phyloP scores from a whole-genome alignment of 495 filamentous ascomycete genomes.

The Penicillium taxi region DNA sequence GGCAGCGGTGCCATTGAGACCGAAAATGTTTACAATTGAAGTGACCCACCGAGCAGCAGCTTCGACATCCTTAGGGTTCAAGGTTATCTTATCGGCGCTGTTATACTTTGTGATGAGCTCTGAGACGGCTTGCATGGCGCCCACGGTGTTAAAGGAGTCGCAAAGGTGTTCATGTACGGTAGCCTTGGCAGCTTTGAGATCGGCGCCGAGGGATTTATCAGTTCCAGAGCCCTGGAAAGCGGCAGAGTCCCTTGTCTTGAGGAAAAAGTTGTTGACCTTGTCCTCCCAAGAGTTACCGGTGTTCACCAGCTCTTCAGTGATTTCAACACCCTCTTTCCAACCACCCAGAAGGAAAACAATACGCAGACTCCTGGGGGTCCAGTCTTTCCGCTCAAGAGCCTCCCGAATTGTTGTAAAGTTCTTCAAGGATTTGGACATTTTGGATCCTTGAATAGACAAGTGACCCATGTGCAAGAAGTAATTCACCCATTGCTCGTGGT shows the following conservation, averaged over 20 bases:
- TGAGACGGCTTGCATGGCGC: conserved; percentile 64
- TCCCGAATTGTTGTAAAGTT: conserved; percentile 96
- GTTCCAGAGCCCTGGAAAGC: conserved; percentile 32
- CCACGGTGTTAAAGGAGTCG: conserved; percentile 85
- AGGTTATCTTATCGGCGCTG: conserved; percentile 50
- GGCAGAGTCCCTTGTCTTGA: conserved; percentile 50
- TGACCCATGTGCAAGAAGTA: conserved; percentile 98
- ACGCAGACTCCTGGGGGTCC: conserved; percentile 71
- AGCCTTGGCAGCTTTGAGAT: conserved; percentile 55
- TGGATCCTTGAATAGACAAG: conserved; percentile 77
- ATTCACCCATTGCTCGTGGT: conserved; percentile 73
- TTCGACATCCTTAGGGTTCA: conserved; percentile 48
- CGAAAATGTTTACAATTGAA: conserved; percentile 72
- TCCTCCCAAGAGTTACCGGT: conserved; percentile 72
- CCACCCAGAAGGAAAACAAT: conserved; percentile 81
- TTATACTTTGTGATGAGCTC: conserved; percentile 70
- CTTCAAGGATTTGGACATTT: conserved; percentile 94
- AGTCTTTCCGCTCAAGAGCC: conserved; percentile 64
- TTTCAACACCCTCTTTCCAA: conserved; percentile 89
- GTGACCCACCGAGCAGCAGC: conserved; percentile 73
- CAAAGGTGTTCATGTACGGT: conserved; percentile 59
- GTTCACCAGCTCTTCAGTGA: conserved; percentile 71
- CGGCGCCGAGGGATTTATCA: conserved; percentile 26
- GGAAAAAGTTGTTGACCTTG: conserved; percentile 85
- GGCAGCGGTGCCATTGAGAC: conserved; percentile 60